Evolutionary conservation across 2,329 filamentous ascomycete genomes (phyloP), one percentile per base, ranked within the genome.

Genomic region (Helminthosporium solani): DNA sequence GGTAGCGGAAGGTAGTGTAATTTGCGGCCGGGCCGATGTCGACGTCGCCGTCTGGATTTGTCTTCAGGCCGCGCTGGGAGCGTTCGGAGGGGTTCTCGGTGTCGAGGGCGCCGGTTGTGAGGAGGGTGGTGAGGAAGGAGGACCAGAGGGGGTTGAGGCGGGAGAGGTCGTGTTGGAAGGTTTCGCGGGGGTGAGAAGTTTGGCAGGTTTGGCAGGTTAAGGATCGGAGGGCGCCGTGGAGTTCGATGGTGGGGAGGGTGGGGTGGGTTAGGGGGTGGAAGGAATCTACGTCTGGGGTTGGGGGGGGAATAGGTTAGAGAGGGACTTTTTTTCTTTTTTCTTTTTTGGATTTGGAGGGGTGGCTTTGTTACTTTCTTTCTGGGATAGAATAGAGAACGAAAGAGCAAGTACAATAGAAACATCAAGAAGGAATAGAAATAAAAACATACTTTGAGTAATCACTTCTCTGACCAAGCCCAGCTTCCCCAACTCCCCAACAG

Each of bases 41-140:
- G 20, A 96, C 89, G 63, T 99, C 94, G 40, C 94, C 94, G 62
- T 99, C 94, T 0, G 94, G 91, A 59, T 97, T 97, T 27, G 89
- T 84, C 66, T 85, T 88, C 52, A 96, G 75, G 0, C 90, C 90
- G 57, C 77, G 80, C 42, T 78, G 78, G 33, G 78, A 76, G 49
- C 85, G 80, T 69, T 90, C 83, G 7, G 80, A 78, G 0, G 87
- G 86, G 57, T 92, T 84, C 59, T 95, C 87, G 0, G 87, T 88
- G 44, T 86, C 80, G 12, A 96, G 76, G 2, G 90, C 89, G 12
- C 90, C 90, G 0, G 82, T 82, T 5, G 81, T 81, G 15, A 92
- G 73, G 56, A 89, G 86, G 53, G 88, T 81, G 15, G 77, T 73
- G 20, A 97, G 75, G 54, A 96, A 90, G 0, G 77, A 79, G 0